Evolutionary conservation across 2,329 filamentous ascomycete species (phyloP), one percentile per base, ranked within the genome.

Genomic region (Colletotrichum trifolii): DNA sequence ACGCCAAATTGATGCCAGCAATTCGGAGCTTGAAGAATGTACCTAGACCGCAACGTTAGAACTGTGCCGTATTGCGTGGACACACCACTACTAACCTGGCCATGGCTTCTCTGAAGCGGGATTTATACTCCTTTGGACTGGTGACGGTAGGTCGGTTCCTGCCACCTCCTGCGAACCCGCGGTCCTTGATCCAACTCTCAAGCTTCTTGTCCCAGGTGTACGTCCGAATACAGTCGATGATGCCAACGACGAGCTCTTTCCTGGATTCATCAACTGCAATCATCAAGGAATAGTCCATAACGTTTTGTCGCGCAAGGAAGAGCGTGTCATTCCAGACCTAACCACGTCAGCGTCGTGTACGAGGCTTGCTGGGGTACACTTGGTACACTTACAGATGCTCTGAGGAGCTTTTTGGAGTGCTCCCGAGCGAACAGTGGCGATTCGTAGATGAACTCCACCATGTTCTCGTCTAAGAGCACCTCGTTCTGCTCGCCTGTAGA

Each of bases 201-300:
- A 99, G 87, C 76, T 97, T 97, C 84, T 99, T 99, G 82, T 99
- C 96, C 94, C 96, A 99, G 0, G 96, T 99, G 75, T 98, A 99
- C 0, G 96, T 99, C 60, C 96, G 89, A 70, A 99, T 98, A 76
- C 96, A 98, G 76, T 99, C 95, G 69, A 99, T 98, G 73, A 99
- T 98, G 5, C 96, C 96, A 2, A 99, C 94, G 12, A 98, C 93
- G 12, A 99, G 87, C 78, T 99, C 95, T 72, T 95, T 94, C 68
- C 89, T 87, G 42, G 85, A 85, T 75, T 97, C 96, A 73, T 99
- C 95, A 48, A 99, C 96, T 1, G 95, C 96, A 59, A 97, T 94
- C 96, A 99, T 99, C 48, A 99, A 86, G 33, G 91, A 96, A 80
- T 99, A 99, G 79, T 99, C 96, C 96, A 99, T 99, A 59, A 99